These are phyloP conservation scores for Vitis rupestris DNA, from an alignment of 164 flowering plant species.

Conservation along the genomic window DNA sequence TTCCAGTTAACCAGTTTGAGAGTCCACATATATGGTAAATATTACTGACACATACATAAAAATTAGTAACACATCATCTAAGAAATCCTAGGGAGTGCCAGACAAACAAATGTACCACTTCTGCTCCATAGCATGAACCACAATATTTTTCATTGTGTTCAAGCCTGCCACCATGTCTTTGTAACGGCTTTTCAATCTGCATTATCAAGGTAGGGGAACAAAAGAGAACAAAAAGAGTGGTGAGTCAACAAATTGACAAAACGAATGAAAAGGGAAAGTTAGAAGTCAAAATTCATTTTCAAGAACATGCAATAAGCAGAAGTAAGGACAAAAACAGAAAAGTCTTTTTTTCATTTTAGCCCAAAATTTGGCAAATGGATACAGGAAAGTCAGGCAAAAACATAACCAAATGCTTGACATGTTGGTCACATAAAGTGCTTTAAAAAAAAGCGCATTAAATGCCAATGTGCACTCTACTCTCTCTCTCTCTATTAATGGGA, in stretches of 20 bases:
- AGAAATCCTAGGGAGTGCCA: neutral
- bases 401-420: no score
- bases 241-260: neutral
- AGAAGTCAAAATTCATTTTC: no score
- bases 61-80: neutral
- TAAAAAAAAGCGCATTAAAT: no score
- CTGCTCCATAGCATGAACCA: slow-evolving; percentile 86
- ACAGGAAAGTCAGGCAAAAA: no score
- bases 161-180: slow-evolving; percentile 82
- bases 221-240: neutral
- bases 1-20: slow-evolving; percentile 1
- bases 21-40: neutral
- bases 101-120: slow-evolving; percentile 40
- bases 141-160: slow-evolving; percentile 77
- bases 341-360: no score
- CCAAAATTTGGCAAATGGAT: no score
- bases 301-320: no score
- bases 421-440: no score
- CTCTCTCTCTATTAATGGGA: no score
- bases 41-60: neutral
- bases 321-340: no score
- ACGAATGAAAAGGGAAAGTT: neutral
- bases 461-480: no score
- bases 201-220: neutral
- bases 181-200: slow-evolving; percentile 77